These are phyloP conservation scores for Pseudohyphozyma bogoriensis DNA, from an alignment of 768 basidiomycete genomes.

Conservation along the genomic window DNA sequence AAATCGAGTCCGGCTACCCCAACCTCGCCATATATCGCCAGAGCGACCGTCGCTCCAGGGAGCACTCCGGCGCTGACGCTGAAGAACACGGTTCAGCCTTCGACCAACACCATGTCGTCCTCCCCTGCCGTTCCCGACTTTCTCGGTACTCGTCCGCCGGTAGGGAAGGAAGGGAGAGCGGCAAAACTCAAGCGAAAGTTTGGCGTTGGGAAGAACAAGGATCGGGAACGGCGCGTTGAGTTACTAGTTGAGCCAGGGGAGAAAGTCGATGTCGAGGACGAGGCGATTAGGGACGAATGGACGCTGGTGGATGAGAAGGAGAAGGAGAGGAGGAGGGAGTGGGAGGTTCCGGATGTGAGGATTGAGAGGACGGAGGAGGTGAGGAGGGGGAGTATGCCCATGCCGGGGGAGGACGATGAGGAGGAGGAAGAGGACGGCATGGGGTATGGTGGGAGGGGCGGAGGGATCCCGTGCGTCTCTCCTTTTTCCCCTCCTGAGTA, in stretches of 20 bases:
- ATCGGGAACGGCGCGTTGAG: background rate
- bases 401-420: constrained; percentile 7
- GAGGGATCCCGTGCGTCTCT: background rate
- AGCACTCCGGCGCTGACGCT: constrained; percentile 24
- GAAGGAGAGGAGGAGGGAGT: background rate
- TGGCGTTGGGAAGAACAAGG: constrained; percentile 5
- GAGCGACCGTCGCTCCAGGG: background rate
- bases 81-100: constrained; percentile 19
- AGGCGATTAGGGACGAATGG: too few relatives aligned
- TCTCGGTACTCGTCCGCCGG: background rate
- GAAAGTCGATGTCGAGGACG: background rate
- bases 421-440: constrained; percentile 7
- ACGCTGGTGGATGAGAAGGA: background rate
- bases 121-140: background rate
- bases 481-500: background rate
- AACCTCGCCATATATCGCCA: background rate
- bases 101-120: background rate
- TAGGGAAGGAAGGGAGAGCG: background rate
- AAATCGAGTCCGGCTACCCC: background rate
- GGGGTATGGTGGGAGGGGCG: background rate
- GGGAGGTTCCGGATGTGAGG: background rate
- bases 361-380: background rate
- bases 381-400: background rate
- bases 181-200: constrained; percentile 8
- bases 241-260: background rate